phyloP scores from a whole-genome alignment of 768 basidiomycete species.

The Phylloporus rhodoxanthus region DNA sequence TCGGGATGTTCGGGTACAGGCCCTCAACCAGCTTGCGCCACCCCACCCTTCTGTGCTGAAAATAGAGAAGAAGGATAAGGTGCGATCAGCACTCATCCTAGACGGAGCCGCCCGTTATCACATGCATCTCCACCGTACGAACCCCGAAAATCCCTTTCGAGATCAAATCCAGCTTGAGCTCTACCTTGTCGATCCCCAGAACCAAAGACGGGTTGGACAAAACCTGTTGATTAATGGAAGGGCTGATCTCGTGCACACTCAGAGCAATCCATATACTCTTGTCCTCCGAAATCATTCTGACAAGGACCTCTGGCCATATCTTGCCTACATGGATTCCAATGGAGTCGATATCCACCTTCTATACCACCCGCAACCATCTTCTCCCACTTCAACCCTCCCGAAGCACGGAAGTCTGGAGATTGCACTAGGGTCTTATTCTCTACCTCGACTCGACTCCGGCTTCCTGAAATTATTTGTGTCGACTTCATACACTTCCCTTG shows the following conservation, averaged over 20 bases:
- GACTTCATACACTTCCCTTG: slow-evolving; percentile 44
- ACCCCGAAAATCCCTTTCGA: slow-evolving; percentile 42
- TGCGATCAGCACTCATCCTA: slow-evolving; percentile 37
- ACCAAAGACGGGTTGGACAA: slow-evolving; percentile 38
- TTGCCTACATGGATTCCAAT: slow-evolving; percentile 56
- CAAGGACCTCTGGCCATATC: slow-evolving; percentile 55
- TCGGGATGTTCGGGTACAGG: slow-evolving; percentile 38
- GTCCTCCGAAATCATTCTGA: slow-evolving; percentile 46
- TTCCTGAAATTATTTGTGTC: slow-evolving; percentile 58
- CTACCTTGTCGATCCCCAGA: slow-evolving; percentile 41
- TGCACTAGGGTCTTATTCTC: slow-evolving; percentile 37
- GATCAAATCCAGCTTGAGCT: slow-evolving; percentile 50
- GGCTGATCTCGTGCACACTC: slow-evolving; percentile 42
- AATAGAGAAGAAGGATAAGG: slow-evolving; percentile 33
- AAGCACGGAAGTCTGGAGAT: slow-evolving; percentile 36
- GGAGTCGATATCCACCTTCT: slow-evolving; percentile 49
- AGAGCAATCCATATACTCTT: slow-evolving; percentile 41
- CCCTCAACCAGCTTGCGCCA: slow-evolving; percentile 39
- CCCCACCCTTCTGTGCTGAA: slow-evolving; percentile 34
- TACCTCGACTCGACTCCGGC: slow-evolving; percentile 39
- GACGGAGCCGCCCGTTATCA: slow-evolving; percentile 57
- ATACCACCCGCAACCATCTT: slow-evolving; percentile 44
- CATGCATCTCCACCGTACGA: slow-evolving; percentile 49
- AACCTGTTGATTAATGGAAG: slow-evolving; percentile 46
- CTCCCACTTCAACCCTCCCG: slow-evolving; percentile 39